These are phyloP conservation scores for Articulospora tetracladia DNA, from an alignment of 495 filamentous ascomycete genomes.

Conservation along the genomic window DNA sequence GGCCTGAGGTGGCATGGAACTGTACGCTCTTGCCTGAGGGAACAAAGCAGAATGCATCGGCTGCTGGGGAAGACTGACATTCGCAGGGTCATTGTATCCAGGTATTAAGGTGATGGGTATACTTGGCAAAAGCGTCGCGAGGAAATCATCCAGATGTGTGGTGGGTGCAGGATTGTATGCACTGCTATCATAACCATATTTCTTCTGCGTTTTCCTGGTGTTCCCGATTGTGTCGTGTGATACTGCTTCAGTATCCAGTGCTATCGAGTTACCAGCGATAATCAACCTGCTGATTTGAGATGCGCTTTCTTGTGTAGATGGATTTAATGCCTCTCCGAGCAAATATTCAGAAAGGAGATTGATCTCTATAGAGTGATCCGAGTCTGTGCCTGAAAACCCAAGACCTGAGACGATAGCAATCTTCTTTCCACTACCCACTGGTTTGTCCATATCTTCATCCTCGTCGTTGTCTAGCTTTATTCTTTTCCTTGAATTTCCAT, in stretches of 20 bases:
- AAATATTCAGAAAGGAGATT: slow-evolving; percentile 85
- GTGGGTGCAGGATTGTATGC: slow-evolving; percentile 84
- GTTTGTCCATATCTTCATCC: slow-evolving; percentile 40
- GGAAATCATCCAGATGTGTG: slow-evolving; percentile 76
- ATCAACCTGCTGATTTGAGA: slow-evolving; percentile 78
- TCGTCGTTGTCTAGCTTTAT: slow-evolving; percentile 26
- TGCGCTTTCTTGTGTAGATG: slow-evolving; percentile 49
- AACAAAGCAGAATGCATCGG: slow-evolving; percentile 82
- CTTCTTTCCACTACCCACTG: slow-evolving; percentile 49
- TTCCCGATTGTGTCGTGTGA: slow-evolving; percentile 33
- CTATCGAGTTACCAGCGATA: slow-evolving; percentile 87
- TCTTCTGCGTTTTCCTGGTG: slow-evolving; percentile 50
- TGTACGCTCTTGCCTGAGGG: slow-evolving; percentile 65
- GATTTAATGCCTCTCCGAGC: slow-evolving; percentile 71
- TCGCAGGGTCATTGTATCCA: slow-evolving; percentile 73
- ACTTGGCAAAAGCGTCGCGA: slow-evolving; percentile 73
- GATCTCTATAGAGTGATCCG: slow-evolving; percentile 63
- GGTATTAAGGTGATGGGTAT: slow-evolving; percentile 80
- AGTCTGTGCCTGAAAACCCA: slow-evolving; percentile 68
- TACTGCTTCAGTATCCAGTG: slow-evolving; percentile 35
- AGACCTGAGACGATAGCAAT: slow-evolving; percentile 90
- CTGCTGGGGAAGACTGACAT: slow-evolving; percentile 76
- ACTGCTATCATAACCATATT: slow-evolving; percentile 91
- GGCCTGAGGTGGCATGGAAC: slow-evolving; percentile 37
- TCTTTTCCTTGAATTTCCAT: slow-evolving; percentile 32